A percentile compares a stretch with the other conserved stretches of the same genome.
phyloP scores from a whole-genome alignment of 805 yeast species.

The Yarrowia keelungensis region DNA sequence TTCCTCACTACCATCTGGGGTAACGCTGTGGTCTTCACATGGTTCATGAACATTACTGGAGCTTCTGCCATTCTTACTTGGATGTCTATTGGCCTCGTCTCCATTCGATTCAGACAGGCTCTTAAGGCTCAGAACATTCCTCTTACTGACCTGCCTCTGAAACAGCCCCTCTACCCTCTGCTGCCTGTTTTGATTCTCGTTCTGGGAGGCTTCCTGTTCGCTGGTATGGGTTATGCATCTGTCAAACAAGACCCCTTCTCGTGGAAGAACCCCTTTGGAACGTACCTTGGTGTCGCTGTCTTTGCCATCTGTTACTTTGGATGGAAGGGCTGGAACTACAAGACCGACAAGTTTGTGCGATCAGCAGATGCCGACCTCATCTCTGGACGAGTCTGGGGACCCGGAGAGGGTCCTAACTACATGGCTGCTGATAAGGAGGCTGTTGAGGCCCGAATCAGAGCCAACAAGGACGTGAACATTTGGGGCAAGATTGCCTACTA shows the following conservation, averaged over 20 bases:
- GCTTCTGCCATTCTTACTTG: conserved; percentile 69
- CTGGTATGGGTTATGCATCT: conserved; percentile 51
- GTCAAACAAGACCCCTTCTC: conserved; percentile 45
- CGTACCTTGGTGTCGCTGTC: conserved; percentile 56
- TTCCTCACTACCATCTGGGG: conserved; percentile 71
- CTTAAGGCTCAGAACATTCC: conserved; percentile 45
- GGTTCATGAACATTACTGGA: conserved; percentile 70
- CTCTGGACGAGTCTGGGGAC: conserved; percentile 46
- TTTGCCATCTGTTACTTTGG: conserved; percentile 55
- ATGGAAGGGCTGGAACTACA: conserved; percentile 46
- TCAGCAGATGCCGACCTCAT: conserved; percentile 42
- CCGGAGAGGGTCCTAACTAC: conserved; percentile 45
- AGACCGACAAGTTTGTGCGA: conserved; percentile 44
- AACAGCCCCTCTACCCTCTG: conserved; percentile 16
- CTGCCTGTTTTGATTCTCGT: conserved; percentile 15
- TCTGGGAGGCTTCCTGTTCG: conserved; percentile 43
- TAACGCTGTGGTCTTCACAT: conserved; percentile 62
- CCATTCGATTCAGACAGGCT: conserved; percentile 66
- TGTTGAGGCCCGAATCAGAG: conserved; percentile 27
- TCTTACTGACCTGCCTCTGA: conserved; percentile 16
- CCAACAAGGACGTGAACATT: conserved; percentile 2
- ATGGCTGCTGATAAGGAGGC: conserved; percentile 42
- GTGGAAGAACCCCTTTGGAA: conserved; percentile 56
- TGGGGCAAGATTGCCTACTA: conserved; percentile 29
- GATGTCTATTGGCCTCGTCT: conserved; percentile 63